A percentile compares a stretch with the other conserved stretches of the same genome.
These are phyloP conservation scores for Psilocybe cubensis DNA, from an alignment of 768 basidiomycete species.

Conservation along the genomic window DNA sequence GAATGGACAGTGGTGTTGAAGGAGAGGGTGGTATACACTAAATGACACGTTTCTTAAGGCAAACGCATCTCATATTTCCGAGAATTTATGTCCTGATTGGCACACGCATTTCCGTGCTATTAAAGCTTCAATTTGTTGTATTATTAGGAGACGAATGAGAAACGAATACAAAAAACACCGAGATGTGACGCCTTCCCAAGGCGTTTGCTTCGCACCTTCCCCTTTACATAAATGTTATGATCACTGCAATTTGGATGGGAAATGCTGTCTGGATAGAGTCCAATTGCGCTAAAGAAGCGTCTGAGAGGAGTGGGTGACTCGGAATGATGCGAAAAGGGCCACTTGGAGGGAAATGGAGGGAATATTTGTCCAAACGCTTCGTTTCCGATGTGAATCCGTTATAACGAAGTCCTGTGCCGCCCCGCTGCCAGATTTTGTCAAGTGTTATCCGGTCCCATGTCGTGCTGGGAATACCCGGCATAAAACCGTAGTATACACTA, in stretches of 20 bases:
- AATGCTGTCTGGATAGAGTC: not conserved
- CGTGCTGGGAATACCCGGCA: not conserved
- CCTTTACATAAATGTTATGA: not conserved
- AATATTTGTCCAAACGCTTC: not conserved
- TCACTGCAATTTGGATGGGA: not conserved
- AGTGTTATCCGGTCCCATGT: not conserved
- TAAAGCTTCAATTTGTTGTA: not conserved
- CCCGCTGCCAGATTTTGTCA: not conserved
- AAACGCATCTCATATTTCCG: not conserved
- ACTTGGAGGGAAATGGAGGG: not conserved
- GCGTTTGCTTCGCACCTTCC: slow-evolving; percentile 2
- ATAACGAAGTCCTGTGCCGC: not conserved
- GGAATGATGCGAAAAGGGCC: slow-evolving; percentile 1
- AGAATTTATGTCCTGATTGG: slow-evolving; percentile 6
- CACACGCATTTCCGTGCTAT: slow-evolving; percentile 4
- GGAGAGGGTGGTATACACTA: not conserved
- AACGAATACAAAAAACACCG: slow-evolving; percentile 4
- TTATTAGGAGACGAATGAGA: not conserved
- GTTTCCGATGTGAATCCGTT: slow-evolving; percentile 9
- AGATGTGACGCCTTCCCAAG: slow-evolving; percentile 6
- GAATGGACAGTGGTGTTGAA: not conserved
- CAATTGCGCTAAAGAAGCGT: not conserved
- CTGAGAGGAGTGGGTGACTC: not conserved
- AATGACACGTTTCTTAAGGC: slow-evolving; percentile 9
- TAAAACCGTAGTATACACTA: not conserved